Evolutionary conservation across 371 early-diverging fungal genomes (phyloP), one percentile per base, ranked within the genome.

Genomic region (Actinomucor elegans): DNA sequence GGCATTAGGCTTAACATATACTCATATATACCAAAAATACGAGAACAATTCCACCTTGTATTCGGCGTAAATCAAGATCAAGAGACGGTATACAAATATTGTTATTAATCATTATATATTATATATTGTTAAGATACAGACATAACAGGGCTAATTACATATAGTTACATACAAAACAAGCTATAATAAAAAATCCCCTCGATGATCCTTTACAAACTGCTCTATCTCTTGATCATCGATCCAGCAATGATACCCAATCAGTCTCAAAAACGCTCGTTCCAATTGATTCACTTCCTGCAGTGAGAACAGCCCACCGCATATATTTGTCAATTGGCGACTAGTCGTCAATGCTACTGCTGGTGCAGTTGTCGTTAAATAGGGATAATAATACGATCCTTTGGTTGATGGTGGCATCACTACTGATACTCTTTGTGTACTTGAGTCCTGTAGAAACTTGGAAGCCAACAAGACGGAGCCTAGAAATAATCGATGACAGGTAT

Each of bases 401-500:
- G 8, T 11, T 26, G 5, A 9, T n/a, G 28, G 18, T 9, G 44
- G 45, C 57, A 61, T 63, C 5, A 29, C 37, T 36, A 61, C 64
- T n/a, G n/a, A n/a, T n/a, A n/a, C n/a, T n/a, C n/a, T n/a, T n/a
- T n/a, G n/a, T n/a, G n/a, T n/a, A n/a, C n/a, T n/a, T n/a, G n/a
- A n/a, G 3, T 55, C 67, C 18, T 60, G 52, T 29, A 72, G 33
- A 41, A 62, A 67, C 50, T 71, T 72, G 20, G 66, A 64, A 7
- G 72, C 91, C 24, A 84, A 55, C 27, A 91, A 71, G 7, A 91
- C 59, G 0, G 91, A 81, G 7, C 83, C 90, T 21, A 90, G 66
- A 73, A 89, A 88, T 78, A 90, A 80, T 29, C 91, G 86, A 43
- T 89, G 85, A 15, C 84, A 52, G 5, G 76, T 69, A 62, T 69